A percentile compares a stretch with the other conserved stretches of the same genome.
Evolutionary conservation across 805 yeast genomes (phyloP).

Genomic region (Schizosaccharomyces lindneri): DNA sequence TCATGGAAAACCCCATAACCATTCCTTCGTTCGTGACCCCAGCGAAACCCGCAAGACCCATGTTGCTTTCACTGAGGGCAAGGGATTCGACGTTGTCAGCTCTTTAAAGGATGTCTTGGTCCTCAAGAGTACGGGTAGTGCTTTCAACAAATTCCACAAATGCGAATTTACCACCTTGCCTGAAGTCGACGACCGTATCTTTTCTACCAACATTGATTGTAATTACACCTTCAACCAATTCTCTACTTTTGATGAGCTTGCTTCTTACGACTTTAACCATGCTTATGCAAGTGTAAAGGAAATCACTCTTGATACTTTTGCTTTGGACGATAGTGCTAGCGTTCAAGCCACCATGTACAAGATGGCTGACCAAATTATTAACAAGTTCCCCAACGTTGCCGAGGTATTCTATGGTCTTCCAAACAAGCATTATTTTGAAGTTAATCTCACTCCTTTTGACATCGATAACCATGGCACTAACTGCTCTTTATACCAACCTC

Average conservation of each 20-base stretch:
- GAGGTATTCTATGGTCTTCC: conserved; percentile 58
- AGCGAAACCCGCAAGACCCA: conserved; percentile 43
- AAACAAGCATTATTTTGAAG: conserved; percentile 72
- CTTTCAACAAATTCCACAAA: conserved; percentile 65
- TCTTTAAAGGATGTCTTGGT: conserved; percentile 18
- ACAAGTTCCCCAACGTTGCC: conserved; percentile 28
- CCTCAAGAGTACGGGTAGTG: conserved; percentile 78
- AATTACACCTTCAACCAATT: conserved; percentile 9
- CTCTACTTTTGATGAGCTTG: conserved; percentile 16
- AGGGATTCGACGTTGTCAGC: conserved; percentile 24
- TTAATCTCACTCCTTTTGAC: conserved; percentile 61
- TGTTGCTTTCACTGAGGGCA: conserved; percentile 12
- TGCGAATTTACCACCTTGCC: conserved; percentile 75
- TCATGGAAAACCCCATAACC: conserved; percentile 52
- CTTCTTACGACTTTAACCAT: conserved; percentile 44
- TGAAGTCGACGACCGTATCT: conserved; percentile 63
- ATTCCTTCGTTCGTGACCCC: conserved; percentile 68
- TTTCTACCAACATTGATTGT: conserved; percentile 55
- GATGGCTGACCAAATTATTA: conserved; percentile 56
- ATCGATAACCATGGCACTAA: conserved; percentile 33
- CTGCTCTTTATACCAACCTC: conserved; percentile 65
- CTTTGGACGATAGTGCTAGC: conserved; percentile 69
- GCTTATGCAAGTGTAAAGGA: conserved; percentile 38
- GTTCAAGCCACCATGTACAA: conserved; percentile 94
- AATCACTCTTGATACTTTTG: conserved; percentile 53